Conservation (phyloP, 768 basidiomycete genomes). For the Calvatia gigantea region DNA sequence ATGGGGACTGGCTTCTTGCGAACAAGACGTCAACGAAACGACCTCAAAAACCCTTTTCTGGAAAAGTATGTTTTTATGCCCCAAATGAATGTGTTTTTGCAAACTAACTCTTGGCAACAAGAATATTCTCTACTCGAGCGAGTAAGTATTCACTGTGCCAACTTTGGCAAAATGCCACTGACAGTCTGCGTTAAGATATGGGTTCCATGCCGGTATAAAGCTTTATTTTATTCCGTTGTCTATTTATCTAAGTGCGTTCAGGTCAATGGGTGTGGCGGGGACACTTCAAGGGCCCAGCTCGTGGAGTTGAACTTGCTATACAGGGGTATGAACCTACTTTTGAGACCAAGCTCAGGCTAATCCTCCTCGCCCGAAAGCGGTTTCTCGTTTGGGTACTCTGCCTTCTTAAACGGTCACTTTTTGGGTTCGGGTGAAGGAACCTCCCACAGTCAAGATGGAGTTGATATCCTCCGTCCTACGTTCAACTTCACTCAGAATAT, state of each 20-base stretch:
- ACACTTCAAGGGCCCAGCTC: constrained; percentile 39
- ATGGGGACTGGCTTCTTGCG: constrained; percentile 53
- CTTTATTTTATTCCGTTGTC: background rate
- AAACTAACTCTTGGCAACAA: background rate
- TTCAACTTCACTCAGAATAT: constrained; percentile 33
- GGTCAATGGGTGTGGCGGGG: constrained; percentile 45
- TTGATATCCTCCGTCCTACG: constrained; percentile 28
- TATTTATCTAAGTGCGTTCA: background rate
- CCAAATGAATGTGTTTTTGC: too few relatives aligned
- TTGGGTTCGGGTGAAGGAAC: constrained; percentile 38
- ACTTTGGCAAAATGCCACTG: background rate
- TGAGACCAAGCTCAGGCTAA: background rate
- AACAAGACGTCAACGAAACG: constrained; percentile 57
- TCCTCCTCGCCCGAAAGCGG: constrained; percentile 24
- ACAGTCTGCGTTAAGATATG: background rate
- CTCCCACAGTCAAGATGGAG: constrained; percentile 28
- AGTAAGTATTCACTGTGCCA: background rate
- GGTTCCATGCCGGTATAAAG: constrained; percentile 4
- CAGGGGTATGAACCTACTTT: constrained; percentile 27
- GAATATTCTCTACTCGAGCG: constrained; percentile 7
- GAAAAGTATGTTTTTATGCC: constrained; percentile 43
- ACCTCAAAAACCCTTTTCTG: constrained; percentile 51
- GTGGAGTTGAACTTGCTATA: constrained; percentile 34
- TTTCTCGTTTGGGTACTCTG: constrained; percentile 41
- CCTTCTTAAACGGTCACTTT: constrained; percentile 39